Evolutionary conservation across 345 rosid species (phyloP), one percentile per base, ranked within the genome.

Genomic region (Orychophragmus violaceus): DNA sequence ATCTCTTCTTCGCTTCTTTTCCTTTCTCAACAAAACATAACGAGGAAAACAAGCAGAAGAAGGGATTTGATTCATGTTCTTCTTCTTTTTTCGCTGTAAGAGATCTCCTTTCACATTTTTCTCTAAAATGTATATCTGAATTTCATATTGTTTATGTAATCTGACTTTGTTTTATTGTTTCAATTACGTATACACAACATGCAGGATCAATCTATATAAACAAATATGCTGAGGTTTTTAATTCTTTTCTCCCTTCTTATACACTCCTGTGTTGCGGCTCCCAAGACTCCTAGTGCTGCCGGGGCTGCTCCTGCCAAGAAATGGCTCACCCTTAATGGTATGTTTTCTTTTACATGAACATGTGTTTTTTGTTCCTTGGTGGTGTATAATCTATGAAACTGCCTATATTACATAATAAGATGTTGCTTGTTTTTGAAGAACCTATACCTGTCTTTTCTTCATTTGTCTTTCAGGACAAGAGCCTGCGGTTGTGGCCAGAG

Each of bases 401-500:
- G 45, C 23, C 3, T 10, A 65, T 39, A 27, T 52, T 27, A 27
- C 36, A 53, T 28, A 7, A 41, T 1, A 14, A 14, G 21, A 42
- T 17, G 44, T 27, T 36, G 22, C 23, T 59, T 56, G 42, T 66
- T 36, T 49, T 30, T 8, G 7, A 55, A 28, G 10, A 24, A 19
- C 14, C 2, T 2, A 11, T 37, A 17, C 30, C 3, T 71, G 32
- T 41, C 17, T 12, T 33, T 55, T 25, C 17, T 14, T 51, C 24
- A 35, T 7, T 6, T 49, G 62, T 55, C 7, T 28, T 68, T 49
- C 82, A 93, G 98, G 98, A 10, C 16, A 59, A 36, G 55, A 71
- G 19, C 97, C 97, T 14, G 70, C 76, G 17, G 85, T 88, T 17
- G 73, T 88, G 21, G 97, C 96, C 0, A 85, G 92, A 1, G 99